Evolutionary conservation across 306 rosid genomes (phyloP), one percentile per base, ranked within the genome.

Genomic region (Corylus avellana): DNA sequence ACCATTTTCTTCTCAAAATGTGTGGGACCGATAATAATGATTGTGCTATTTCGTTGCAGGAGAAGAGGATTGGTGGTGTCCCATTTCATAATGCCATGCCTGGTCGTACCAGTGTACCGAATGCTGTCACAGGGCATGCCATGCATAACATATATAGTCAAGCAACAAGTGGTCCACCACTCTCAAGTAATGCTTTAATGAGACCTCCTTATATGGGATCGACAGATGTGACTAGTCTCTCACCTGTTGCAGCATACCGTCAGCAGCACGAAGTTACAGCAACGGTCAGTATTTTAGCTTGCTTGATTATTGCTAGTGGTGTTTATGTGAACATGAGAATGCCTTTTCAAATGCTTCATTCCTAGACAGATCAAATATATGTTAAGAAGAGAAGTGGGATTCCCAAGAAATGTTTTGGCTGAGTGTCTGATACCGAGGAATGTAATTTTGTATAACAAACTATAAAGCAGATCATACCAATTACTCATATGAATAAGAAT

Each of bases 261-360:
- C 97, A 88, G 86, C 91, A 93, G 54, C 96, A 96, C 75, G 99
- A 96, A 91, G 96, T 96, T 81, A 89, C 93, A 71, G 98, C 96
- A 74, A 72, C 94, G 92, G 99, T 95, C 22, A 73, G 97, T 86
- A 62, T 67, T 86, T 77, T 70, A 61, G 61, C 54, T 74, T 64
- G 8, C 63, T 62, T 67, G 55, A 9, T 54, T 72, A 39, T 72
- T 58, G n/a, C 50, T 46, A 37, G 48, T 77, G 50, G 25, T 50
- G 32, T 50, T 16, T 2, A 27, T 62, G 64, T 72, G 9, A 39
- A 22, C 66, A 8, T 48, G 61, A 69, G 51, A 27, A 67, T 67
- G 49, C 72, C 51, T 42, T 18, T 39, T 39, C 50, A 67, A 42
- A 67, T 10, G 14, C 5, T 67, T 67, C 18, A 7, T 67, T 3